Percentiles rank a stretch among this genome's conserved stretches.
phyloP scores from a whole-genome alignment of 2,329 filamentous ascomycete genomes.

The Hortaea werneckii region DNA sequence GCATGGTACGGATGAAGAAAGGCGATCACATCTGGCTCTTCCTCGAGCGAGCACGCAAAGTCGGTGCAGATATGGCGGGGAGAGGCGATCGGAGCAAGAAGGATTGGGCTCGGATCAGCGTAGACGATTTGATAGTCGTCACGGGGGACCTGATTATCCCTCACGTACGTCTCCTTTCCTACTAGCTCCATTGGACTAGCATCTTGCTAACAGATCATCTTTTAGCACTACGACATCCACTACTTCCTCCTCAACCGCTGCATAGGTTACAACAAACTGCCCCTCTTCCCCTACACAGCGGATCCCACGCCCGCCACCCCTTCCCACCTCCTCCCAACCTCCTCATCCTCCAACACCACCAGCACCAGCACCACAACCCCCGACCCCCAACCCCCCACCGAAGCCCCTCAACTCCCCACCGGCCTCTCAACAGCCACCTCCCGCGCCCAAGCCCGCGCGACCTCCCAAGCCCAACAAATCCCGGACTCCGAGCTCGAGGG shows the following conservation, averaged over 20 bases:
- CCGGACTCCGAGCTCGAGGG: conserved; percentile 56
- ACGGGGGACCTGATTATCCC: conserved; percentile 85
- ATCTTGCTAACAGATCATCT: no score
- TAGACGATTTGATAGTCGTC: conserved; percentile 92
- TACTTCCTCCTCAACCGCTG: conserved; percentile 91
- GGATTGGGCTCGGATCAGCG: conserved; percentile 86
- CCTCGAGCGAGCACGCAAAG: conserved; percentile 79
- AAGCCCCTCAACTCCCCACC: neutral
- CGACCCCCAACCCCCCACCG: neutral
- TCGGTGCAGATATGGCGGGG: conserved; percentile 74
- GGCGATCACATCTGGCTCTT: conserved; percentile 91
- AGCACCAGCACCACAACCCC: neutral
- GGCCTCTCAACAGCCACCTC: conserved; percentile 5
- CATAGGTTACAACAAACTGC: conserved; percentile 55
- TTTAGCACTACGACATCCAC: conserved; percentile 91
- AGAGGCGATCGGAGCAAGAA: conserved; percentile 54
- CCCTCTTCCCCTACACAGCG: conserved; percentile 66
- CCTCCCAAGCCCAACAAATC: conserved; percentile 5
- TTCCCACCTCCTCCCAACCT: conserved; percentile 15
- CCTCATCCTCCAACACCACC: no score
- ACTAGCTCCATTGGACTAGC: no score
- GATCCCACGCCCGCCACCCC: conserved; percentile 37
- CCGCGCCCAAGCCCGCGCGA: conserved; percentile 16
- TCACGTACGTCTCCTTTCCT: conserved; percentile 55
- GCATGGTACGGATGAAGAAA: conserved; percentile 78